phyloP scores from a whole-genome alignment of 2,329 filamentous ascomycete genomes.

The Diaporthe citriasiana region DNA sequence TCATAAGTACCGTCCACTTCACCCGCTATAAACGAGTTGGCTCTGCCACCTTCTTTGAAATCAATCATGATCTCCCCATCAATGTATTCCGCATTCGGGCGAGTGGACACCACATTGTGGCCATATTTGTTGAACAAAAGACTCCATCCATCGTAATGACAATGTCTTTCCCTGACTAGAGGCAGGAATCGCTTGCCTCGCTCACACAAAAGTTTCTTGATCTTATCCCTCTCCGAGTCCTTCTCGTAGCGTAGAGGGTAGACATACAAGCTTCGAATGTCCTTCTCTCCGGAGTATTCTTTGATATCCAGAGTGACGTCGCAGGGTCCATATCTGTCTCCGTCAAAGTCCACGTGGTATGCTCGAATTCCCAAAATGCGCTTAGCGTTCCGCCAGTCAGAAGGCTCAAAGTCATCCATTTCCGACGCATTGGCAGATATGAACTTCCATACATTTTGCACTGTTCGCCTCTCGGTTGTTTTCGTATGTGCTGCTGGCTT shows the following conservation, averaged over 20 bases:
- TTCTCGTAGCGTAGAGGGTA: conserved; percentile 26
- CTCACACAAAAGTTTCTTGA: neutral
- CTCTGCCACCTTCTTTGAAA: conserved; percentile 29
- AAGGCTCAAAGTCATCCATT: neutral
- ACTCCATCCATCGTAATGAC: conserved; percentile 28
- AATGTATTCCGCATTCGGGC: neutral
- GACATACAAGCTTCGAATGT: neutral
- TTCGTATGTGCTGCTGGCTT: neutral
- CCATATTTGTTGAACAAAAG: neutral
- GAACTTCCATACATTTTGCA: conserved; percentile 10
- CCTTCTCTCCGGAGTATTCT: conserved; percentile 13
- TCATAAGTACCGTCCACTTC: neutral
- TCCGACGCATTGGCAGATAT: neutral
- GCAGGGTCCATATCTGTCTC: neutral
- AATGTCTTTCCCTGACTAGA: neutral
- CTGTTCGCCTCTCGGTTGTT: neutral
- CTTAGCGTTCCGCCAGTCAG: neutral
- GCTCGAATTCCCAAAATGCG: neutral
- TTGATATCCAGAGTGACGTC: fast-evolving
- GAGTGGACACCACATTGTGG: no score
- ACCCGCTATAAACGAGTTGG: neutral
- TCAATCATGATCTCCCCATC: conserved; percentile 35
- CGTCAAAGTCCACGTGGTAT: conserved; percentile 33
- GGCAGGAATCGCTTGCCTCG: conserved; percentile 11
- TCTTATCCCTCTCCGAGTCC: neutral